A percentile compares a stretch with the other conserved stretches of the same genome.
Conservation (phyloP, 768 basidiomycete genomes). For the Mycena alexandri region DNA sequence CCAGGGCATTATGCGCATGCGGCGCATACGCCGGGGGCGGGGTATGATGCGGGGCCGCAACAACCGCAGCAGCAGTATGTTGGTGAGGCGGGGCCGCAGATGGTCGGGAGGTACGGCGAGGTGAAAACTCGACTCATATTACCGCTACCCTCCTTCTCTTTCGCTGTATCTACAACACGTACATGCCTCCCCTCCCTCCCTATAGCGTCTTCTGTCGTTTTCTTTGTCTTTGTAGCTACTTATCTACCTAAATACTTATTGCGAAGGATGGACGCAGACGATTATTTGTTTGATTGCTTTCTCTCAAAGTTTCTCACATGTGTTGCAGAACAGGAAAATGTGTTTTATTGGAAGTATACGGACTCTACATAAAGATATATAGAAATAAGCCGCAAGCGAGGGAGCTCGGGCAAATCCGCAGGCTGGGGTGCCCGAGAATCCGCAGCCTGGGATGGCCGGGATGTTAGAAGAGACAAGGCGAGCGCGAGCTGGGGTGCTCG, state of each 20-base stretch:
- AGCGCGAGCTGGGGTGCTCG: no score
- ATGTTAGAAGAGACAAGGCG: no score
- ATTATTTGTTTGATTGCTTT: slow-evolving; percentile 38
- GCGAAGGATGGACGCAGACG: slow-evolving; percentile 22
- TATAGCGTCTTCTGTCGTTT: neutral
- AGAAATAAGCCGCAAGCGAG: no score
- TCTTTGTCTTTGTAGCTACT: neutral
- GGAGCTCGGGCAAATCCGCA: no score
- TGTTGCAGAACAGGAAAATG: no score
- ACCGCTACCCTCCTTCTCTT: neutral
- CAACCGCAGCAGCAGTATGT: slow-evolving; percentile 36
- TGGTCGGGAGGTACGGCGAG: slow-evolving; percentile 41
- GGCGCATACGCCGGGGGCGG: slow-evolving; percentile 24
- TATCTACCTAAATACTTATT: no score
- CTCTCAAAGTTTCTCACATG: no score
- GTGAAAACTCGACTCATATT: slow-evolving; percentile 34
- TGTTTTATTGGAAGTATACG: no score
- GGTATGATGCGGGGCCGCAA: slow-evolving; percentile 28
- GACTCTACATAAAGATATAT: no score
- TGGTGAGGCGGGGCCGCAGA: slow-evolving; percentile 29
- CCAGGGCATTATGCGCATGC: slow-evolving; percentile 21
- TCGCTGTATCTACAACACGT: neutral
- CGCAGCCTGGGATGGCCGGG: no score
- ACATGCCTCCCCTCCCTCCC: slow-evolving; percentile 9
- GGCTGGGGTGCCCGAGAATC: no score